Conservation (phyloP, 192 early-diverging fungal genomes). For the Entomortierella lignicola region DNA sequence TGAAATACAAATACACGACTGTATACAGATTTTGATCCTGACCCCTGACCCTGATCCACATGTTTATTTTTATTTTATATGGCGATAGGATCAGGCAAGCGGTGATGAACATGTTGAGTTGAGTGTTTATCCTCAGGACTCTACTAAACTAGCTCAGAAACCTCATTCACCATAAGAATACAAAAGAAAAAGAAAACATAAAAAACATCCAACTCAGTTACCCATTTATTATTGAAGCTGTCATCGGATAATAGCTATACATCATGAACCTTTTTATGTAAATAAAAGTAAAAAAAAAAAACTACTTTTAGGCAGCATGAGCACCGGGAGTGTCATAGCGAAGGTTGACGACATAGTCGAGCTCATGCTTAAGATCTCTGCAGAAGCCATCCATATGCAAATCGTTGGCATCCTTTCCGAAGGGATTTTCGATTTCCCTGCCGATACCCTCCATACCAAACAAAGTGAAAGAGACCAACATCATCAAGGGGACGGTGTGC, state of each 20-base stretch:
- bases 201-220: background rate
- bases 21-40: background rate
- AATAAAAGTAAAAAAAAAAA: background rate
- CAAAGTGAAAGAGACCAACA: conserved; percentile 57
- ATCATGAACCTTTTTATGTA: background rate
- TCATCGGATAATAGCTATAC: background rate
- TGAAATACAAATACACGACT: too few relatives aligned
- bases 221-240: background rate
- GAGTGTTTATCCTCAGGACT: conserved; percentile 33
- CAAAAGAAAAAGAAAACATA: background rate
- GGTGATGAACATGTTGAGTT: conserved; percentile 32
- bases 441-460: conserved; percentile 67
- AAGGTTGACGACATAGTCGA: conserved; percentile 54
- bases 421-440: conserved; percentile 62
- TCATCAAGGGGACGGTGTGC: conserved; percentile 56
- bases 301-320: conserved; percentile 11
- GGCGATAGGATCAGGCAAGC: conserved; percentile 9
- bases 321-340: conserved; percentile 41
- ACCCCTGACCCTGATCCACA: too few relatives aligned
- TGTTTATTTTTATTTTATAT: background rate
- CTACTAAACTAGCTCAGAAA: conserved; percentile 30
- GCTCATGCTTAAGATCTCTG: conserved; percentile 55
- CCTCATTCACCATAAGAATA: conserved; percentile 10
- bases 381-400: conserved; percentile 61
- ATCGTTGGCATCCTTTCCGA: conserved; percentile 67